Evolutionary conservation across 2,329 filamentous ascomycete species (phyloP).

Genomic region (Colletotrichum limetticola): DNA sequence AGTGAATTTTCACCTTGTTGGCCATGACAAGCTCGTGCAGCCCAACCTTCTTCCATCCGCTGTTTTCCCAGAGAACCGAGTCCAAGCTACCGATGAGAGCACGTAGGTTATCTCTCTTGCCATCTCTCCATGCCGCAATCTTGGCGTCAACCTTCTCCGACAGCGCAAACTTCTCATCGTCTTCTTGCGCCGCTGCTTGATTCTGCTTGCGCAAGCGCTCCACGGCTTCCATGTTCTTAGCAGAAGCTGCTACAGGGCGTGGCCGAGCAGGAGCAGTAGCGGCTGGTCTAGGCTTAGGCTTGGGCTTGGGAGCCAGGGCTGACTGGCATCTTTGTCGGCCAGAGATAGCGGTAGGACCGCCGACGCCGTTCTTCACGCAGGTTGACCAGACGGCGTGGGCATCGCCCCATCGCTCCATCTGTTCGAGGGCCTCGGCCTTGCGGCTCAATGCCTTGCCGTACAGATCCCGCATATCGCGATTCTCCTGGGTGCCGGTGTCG

Average conservation of each 20-base stretch:
- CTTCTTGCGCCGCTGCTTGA: constrained; percentile 83
- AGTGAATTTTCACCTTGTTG: constrained; percentile 95
- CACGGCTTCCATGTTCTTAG: constrained; percentile 79
- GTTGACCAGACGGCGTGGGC: constrained; percentile 83
- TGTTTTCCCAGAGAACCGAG: constrained; percentile 87
- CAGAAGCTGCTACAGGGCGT: constrained; percentile 54
- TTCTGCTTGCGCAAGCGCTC: constrained; percentile 85
- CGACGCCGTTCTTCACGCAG: constrained; percentile 85
- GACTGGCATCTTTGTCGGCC: constrained; percentile 91
- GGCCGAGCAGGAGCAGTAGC: constrained; percentile 44
- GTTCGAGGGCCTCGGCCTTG: constrained; percentile 94
- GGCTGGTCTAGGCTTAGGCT: constrained; percentile 53
- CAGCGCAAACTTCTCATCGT: constrained; percentile 93
- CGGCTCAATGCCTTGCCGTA: constrained; percentile 93
- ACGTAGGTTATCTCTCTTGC: constrained; percentile 91
- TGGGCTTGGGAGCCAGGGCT: constrained; percentile 78
- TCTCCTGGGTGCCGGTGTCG: constrained; percentile 65
- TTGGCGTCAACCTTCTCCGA: constrained; percentile 85
- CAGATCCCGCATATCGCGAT: constrained; percentile 90
- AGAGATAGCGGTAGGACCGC: constrained; percentile 85
- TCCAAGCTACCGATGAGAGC: constrained; percentile 90
- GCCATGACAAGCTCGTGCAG: constrained; percentile 93
- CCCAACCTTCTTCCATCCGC: constrained; percentile 96
- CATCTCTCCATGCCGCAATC: constrained; percentile 84
- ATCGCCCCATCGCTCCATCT: constrained; percentile 93